phyloP scores from a whole-genome alignment of 2,329 filamentous ascomycete species.

The Pseudogymnoascus sp. region DNA sequence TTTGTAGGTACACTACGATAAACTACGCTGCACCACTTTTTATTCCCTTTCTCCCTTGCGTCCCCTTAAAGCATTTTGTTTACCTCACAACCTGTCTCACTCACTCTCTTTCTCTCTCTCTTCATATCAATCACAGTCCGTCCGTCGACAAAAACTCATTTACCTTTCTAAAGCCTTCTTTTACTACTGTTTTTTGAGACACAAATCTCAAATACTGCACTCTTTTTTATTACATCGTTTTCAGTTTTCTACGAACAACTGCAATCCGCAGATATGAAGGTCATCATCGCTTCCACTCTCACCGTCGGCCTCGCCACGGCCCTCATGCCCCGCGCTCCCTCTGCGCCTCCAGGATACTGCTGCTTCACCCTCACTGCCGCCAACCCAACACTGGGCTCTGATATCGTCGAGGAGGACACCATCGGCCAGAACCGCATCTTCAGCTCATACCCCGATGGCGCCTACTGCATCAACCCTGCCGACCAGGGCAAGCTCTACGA shows the following conservation, averaged over 20 bases:
- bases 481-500: slow-evolving; percentile 19
- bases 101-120: not conserved
- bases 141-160: not conserved
- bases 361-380: slow-evolving; percentile 22
- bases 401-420: slow-evolving; percentile 17
- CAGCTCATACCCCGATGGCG: slow-evolving; percentile 19
- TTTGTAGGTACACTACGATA: slow-evolving; percentile 7
- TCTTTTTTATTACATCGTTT: not conserved
- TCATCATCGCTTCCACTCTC: slow-evolving; percentile 11
- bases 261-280: not conserved
- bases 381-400: slow-evolving; percentile 17
- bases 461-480: slow-evolving; percentile 19
- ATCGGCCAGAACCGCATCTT: slow-evolving; percentile 24
- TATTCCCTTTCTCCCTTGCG: not conserved
- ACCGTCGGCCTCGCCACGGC: slow-evolving; percentile 16
- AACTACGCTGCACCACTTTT: not conserved
- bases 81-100: not conserved
- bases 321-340: slow-evolving; percentile 15
- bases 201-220: not conserved
- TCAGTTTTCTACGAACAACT: not conserved
- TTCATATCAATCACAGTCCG: slow-evolving; percentile 3
- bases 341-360: slow-evolving; percentile 18
- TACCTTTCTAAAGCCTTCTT: not conserved
- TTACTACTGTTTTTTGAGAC: not conserved
- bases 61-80: slow-evolving; percentile 8